These are phyloP conservation scores for Cnidoscolus chayamansa DNA, from an alignment of 441 rosid species.

Conservation along the genomic window DNA sequence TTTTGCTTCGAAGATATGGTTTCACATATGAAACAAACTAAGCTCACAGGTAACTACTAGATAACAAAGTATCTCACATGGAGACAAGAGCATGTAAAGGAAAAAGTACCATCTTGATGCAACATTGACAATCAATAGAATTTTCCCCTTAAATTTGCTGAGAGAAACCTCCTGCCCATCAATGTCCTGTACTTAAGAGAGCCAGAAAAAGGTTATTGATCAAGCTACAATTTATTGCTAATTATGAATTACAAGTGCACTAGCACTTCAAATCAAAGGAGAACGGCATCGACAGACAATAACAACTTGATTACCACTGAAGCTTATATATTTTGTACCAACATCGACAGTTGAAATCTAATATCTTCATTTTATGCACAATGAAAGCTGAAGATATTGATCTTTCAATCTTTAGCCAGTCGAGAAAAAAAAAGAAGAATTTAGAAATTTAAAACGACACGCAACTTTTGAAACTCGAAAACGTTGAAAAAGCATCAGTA, in stretches of 20 bases:
- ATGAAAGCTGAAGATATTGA: not conserved
- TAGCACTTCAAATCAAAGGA: not conserved
- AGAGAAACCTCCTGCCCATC: conserved; percentile 73
- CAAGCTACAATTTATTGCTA: not conserved
- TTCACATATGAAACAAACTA: not conserved
- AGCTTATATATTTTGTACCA: not conserved
- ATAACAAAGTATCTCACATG: not conserved
- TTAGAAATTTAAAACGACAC: not conserved
- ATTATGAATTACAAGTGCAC: not conserved
- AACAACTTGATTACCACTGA: not conserved
- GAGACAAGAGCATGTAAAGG: not conserved
- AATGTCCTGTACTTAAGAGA: conserved; percentile 57
- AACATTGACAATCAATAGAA: conserved; percentile 77
- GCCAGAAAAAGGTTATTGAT: not conserved
- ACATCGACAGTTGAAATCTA: too few relatives aligned
- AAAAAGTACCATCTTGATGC: conserved; percentile 79
- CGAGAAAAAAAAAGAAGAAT: not conserved
- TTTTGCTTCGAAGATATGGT: not conserved
- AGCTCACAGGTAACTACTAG: not conserved
- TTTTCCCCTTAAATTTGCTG: conserved; percentile 76
- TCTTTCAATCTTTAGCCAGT: not conserved
- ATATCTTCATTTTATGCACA: not conserved
- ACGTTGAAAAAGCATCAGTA: not conserved
- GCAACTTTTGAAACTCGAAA: not conserved
- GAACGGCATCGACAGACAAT: not conserved